These are phyloP conservation scores for Periconia sp. DNA, from an alignment of 2,329 filamentous ascomycete species.

Conservation along the genomic window DNA sequence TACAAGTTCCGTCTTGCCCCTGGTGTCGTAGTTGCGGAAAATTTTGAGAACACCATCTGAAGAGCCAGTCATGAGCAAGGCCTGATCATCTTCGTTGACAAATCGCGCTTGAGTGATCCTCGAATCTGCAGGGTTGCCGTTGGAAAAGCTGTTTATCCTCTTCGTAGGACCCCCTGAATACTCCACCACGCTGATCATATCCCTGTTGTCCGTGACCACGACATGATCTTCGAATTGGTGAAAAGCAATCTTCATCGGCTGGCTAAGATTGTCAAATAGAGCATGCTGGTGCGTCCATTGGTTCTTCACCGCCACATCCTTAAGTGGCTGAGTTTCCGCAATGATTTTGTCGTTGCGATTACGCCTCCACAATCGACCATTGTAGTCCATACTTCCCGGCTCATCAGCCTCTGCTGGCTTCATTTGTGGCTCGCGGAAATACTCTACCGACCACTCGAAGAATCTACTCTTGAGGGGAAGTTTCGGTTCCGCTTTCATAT, in stretches of 20 bases:
- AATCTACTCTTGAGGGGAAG: constrained; percentile 83
- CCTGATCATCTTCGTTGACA: constrained; percentile 98
- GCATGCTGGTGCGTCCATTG: constrained; percentile 84
- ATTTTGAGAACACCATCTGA: constrained; percentile 93
- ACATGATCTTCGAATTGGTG: constrained; percentile 98
- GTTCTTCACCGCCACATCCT: constrained; percentile 80
- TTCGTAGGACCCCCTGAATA: constrained; percentile 56
- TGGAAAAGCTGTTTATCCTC: constrained; percentile 86
- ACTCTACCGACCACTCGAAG: constrained; percentile 92
- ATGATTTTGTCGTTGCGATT: constrained; percentile 92
- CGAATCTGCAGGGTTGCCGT: constrained; percentile 88
- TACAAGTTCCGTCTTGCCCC: constrained; percentile 76
- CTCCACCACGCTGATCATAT: constrained; percentile 89
- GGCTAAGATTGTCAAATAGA: constrained; percentile 84
- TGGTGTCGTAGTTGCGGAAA: constrained; percentile 86
- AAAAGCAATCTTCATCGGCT: constrained; percentile 91
- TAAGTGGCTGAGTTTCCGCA: constrained; percentile 88
- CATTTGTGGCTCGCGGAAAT: constrained; percentile 98
- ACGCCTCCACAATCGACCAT: constrained; percentile 88
- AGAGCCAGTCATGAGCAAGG: constrained; percentile 89
- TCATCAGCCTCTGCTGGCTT: constrained; percentile 94
- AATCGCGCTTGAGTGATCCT: constrained; percentile 94
- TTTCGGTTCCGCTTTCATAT: constrained; percentile 59
- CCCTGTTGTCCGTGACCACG: constrained; percentile 88
- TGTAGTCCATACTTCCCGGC: constrained; percentile 94